These are phyloP conservation scores for Penicillium occitanis DNA, from an alignment of 2,329 filamentous ascomycete genomes.

Conservation along the genomic window DNA sequence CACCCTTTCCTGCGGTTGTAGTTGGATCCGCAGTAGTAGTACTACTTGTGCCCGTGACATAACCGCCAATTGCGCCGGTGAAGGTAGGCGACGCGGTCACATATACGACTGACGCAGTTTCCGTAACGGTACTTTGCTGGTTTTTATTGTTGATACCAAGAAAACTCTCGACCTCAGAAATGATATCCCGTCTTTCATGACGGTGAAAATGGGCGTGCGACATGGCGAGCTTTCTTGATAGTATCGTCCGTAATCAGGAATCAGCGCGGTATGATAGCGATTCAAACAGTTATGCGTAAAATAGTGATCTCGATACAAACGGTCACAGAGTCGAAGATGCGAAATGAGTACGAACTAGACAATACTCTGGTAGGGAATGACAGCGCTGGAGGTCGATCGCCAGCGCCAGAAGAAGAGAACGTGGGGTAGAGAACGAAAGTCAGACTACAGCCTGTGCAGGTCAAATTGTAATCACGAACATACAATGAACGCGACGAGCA, in stretches of 20 bases:
- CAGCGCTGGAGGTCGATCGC: conserved; percentile 10
- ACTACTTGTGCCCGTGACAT: conserved; percentile 36
- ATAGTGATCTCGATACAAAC: not conserved
- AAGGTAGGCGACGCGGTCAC: conserved; percentile 56
- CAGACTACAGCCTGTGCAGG: conserved; percentile 26
- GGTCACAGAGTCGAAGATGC: not conserved
- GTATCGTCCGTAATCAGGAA: not conserved
- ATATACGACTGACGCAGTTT: conserved; percentile 45
- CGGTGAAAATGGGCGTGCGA: conserved; percentile 18
- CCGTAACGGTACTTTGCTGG: not conserved
- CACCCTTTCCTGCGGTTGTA: conserved; percentile 15
- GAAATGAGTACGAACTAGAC: not conserved
- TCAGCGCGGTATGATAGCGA: not conserved
- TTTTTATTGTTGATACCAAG: conserved; percentile 4
- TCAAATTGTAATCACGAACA: conserved; percentile 30
- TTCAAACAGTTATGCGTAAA: not conserved
- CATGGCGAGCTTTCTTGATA: conserved; percentile 12
- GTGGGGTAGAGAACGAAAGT: conserved; percentile 26
- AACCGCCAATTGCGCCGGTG: conserved; percentile 51
- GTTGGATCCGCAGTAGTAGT: conserved; percentile 18
- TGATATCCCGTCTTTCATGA: conserved; percentile 14
- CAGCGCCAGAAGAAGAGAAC: conserved; percentile 16
- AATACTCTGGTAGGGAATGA: not conserved
- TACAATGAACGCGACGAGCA: conserved; percentile 36
- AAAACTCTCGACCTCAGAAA: conserved; percentile 10